Evolutionary conservation across 768 basidiomycete species (phyloP).

Genomic region (Naganishia onofrii): DNA sequence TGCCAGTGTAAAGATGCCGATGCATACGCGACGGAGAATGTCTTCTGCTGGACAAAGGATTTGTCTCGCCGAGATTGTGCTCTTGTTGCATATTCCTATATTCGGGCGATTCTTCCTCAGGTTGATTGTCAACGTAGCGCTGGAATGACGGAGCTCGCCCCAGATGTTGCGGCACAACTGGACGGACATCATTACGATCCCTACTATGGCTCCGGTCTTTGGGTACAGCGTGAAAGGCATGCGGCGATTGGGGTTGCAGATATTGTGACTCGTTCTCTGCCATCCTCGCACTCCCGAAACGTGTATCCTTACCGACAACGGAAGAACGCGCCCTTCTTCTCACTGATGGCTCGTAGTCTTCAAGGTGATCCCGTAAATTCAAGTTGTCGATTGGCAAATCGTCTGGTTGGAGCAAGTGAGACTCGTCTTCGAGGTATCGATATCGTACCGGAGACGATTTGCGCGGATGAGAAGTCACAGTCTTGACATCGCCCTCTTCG

Average conservation of each 20-base stretch:
- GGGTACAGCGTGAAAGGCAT: background rate
- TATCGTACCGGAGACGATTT: background rate
- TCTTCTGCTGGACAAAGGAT: background rate
- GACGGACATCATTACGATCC: background rate
- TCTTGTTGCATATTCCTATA: background rate
- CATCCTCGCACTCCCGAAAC: background rate
- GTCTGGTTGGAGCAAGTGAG: background rate
- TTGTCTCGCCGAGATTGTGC: background rate
- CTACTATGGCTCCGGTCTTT: background rate
- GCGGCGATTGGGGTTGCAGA: background rate
- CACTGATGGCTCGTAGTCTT: background rate
- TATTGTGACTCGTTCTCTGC: background rate
- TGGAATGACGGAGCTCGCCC: background rate
- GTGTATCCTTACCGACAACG: background rate
- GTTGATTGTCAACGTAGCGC: background rate
- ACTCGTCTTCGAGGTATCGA: background rate
- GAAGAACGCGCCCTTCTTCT: background rate
- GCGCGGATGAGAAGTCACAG: background rate
- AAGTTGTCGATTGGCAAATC: constrained; percentile 1
- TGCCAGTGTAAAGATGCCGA: background rate
- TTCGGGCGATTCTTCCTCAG: background rate
- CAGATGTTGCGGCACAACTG: background rate
- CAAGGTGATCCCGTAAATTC: background rate
- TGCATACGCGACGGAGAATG: constrained; percentile 6
- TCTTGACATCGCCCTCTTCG: background rate